Base-by-base conservation (phyloP, 352 stramenopile species). In the Phytophthora pistaciae region DNA sequence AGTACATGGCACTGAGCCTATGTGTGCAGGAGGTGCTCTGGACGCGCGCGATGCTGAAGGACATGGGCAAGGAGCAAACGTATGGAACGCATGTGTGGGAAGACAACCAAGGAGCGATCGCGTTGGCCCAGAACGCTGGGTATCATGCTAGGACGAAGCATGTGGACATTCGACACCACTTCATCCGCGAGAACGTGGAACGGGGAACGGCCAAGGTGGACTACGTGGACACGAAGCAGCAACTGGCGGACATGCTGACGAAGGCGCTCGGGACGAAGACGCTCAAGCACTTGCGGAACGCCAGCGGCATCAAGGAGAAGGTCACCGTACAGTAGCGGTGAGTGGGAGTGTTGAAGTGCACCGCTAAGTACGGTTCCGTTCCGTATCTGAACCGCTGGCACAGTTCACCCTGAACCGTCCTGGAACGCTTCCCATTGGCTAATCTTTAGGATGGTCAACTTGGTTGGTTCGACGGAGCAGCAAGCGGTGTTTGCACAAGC, bases 71-170 rank as follows among this genome's bases (percentile, higher is more conserved):
- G 16, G 11, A n/a, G 4, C 48, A 57, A 59, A 7, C 0, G 13
- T 16, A 25, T 5, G 9, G n/a, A 5, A 59, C 31, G 10, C 27
- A 49, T 7, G 18, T 66, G 7, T 58, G 31, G 16, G 59, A 57
- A 21, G 54, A 70, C 13, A 70, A 64, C 16, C 63, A 70, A 36
- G 53, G 63, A 18, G 44, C 55, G 5, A 64, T 70, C 10, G 46
- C 44, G 4, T 18, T 65, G n/a, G 64, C 46, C 1, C 11, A 46
- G 8, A 60, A 70, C 25, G 57, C 55, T 31, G 64, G 46, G 1
- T 65, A 65, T 5, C 33, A 65, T 23, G 56, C 55, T 1, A 14
- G 55, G 5, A 60, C 56, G 6, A 65, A 64, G 64, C 56, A 64
- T 3, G 55, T 60, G 31, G 21, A 60, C 31, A 70, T 70, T 23